Evolutionary conservation across 2,329 filamentous ascomycete genomes (phyloP), one percentile per base, ranked within the genome.

Genomic region (Ceratocystiopsis minuta): DNA sequence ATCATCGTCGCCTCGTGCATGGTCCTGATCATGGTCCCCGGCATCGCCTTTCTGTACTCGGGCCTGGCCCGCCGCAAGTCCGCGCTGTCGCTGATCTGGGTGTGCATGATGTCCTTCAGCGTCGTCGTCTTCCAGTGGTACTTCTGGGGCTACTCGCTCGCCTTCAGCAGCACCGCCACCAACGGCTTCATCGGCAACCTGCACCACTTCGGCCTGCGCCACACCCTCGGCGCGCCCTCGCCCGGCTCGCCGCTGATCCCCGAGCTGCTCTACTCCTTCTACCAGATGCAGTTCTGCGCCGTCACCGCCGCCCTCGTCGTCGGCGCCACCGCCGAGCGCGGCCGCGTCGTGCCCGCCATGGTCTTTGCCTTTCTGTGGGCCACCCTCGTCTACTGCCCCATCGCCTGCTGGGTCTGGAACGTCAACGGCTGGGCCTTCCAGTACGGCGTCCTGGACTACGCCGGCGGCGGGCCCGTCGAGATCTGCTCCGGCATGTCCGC

Each of bases 101-200:
- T 88, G 14, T 86, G 81, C 64, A 92, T 98, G 83, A 88, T 81
- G 59, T 90, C 86, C 38, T 81, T 81, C 57, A 87, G 83, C 38
- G 78, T 96, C 56, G 71, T 95, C 58, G 80, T 83, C 43, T 95
- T 98, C 67, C 90, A 98, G 65, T 98, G 90, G 90, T 96, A 95
- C 57, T 95, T 98, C 61, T 96, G 90, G 88, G 90, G 90, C 34
- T 98, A 94, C 62, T 94, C 88, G 14, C 69, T 98, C 47, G 87
- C 88, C 41, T 95, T 96, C 63, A 90, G 82, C 55, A 68, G 72
- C 36, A 76, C 75, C 14, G 82, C 79, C 5, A 85, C 74, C 51
- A 95, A 83, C 63, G 80, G 83, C 41, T 96, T 82, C 64, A 96
- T 98, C 55, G 90, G 90, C 43, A 76, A 96, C 58, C 64, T 98